A percentile compares a stretch with the other conserved stretches of the same genome.
Evolutionary conservation across 768 basidiomycete species (phyloP).

Genomic region (Russula virescens): DNA sequence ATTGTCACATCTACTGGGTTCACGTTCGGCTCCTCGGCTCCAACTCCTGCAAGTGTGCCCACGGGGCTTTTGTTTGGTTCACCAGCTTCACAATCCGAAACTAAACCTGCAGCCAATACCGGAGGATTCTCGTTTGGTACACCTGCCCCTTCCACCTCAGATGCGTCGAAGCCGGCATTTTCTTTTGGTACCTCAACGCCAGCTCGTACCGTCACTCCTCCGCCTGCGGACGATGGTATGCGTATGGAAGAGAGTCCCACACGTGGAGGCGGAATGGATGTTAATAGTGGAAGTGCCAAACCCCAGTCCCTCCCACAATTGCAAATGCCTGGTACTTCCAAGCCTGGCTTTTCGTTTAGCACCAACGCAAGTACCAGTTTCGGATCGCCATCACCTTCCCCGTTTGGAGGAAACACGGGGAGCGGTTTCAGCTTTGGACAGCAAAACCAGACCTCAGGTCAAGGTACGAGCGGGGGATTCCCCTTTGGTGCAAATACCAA

Average conservation of each 20-base stretch:
- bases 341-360: constrained; percentile 18
- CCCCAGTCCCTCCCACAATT: constrained; percentile 19
- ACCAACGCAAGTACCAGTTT: constrained; percentile 8
- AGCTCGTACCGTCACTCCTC: constrained; percentile 57
- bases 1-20: constrained; percentile 16
- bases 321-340: constrained; percentile 18
- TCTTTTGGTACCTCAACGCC: constrained; percentile 42
- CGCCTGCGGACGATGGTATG: constrained; percentile 59
- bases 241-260: constrained; percentile 81
- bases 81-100: constrained; percentile 26
- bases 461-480: constrained; percentile 38
- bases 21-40: constrained; percentile 12
- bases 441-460: constrained; percentile 26
- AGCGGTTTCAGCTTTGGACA: constrained; percentile 40
- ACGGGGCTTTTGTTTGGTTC: constrained; percentile 16
- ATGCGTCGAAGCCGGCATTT: constrained; percentile 41
- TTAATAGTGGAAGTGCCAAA: constrained; percentile 32
- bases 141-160: constrained; percentile 25
- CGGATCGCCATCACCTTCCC: constrained; percentile 11
- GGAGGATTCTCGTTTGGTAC: constrained; percentile 45
- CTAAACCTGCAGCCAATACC: constrained; percentile 1
- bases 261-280: constrained; percentile 38
- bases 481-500: constrained; percentile 39
- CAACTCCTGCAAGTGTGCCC: constrained; percentile 8
- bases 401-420: constrained; percentile 20